phyloP scores from a whole-genome alignment of 2,329 filamentous ascomycete genomes.

The Magnaporthiopsis incrustans region DNA sequence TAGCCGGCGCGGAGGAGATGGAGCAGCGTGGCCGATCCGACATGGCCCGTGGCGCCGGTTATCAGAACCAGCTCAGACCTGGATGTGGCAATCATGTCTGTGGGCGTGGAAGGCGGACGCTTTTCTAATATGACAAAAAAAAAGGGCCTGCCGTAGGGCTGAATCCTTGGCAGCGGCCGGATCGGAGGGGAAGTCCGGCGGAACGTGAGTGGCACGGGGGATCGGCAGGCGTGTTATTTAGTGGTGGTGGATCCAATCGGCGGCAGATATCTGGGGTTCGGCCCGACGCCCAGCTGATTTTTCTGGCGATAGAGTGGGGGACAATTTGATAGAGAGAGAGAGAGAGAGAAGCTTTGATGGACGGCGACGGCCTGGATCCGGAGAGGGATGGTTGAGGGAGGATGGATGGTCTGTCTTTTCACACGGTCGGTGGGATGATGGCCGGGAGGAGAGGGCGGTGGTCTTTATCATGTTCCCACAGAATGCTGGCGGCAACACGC shows the following conservation, averaged over 20 bases:
- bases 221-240: not conserved
- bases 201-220: not conserved
- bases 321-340: not conserved
- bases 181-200: not conserved
- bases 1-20: slow-evolving; percentile 12
- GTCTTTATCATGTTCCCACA: not conserved
- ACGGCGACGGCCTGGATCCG: not conserved
- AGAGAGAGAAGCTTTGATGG: not conserved
- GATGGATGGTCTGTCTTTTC: too few species aligned
- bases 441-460: not conserved
- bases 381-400: too few species aligned
- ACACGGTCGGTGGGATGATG: not conserved
- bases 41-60: slow-evolving; percentile 16
- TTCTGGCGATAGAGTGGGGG: not conserved
- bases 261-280: not conserved
- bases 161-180: not conserved
- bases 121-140: not conserved
- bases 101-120: not conserved
- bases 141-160: not conserved
- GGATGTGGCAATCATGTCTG: slow-evolving; percentile 9
- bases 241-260: not conserved
- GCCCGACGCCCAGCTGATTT: not conserved
- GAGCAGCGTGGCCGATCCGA: slow-evolving; percentile 12
- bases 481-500: not conserved
- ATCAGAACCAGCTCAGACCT: slow-evolving; percentile 10